These are phyloP conservation scores for Paralagenidium karlingii DNA, from an alignment of 352 stramenopile genomes.

Conservation along the genomic window DNA sequence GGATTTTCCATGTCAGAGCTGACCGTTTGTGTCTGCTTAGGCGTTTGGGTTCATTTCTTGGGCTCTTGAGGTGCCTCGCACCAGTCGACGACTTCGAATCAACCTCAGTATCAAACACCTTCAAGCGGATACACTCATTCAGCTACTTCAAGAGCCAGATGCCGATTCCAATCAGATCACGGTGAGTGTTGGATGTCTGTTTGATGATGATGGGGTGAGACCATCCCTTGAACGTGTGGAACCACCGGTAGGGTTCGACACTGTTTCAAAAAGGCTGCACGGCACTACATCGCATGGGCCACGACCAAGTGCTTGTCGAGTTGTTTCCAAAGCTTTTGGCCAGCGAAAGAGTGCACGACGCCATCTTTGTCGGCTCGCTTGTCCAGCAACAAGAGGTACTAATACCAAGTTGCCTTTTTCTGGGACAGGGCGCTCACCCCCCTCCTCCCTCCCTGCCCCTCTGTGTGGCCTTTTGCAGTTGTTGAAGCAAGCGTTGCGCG, in stretches of 20 bases:
- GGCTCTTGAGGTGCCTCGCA: conserved; percentile 18
- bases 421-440: too few relatives aligned
- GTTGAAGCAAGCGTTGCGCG: too few relatives aligned
- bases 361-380: conserved; percentile 34
- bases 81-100: conserved; percentile 27
- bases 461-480: too few relatives aligned
- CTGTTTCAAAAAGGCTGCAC: conserved; percentile 42
- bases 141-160: conserved; percentile 11
- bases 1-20: not conserved
- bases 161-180: conserved; percentile 24
- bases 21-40: not conserved
- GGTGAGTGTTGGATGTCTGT: conserved; percentile 12
- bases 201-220: not conserved
- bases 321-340: conserved; percentile 10
- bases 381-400: conserved; percentile 30
- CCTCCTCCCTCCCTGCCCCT: too few relatives aligned
- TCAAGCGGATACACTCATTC: conserved; percentile 18
- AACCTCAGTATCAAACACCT: conserved; percentile 66
- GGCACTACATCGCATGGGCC: conserved; percentile 18
- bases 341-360: conserved; percentile 18
- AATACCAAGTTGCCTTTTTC: too few relatives aligned
- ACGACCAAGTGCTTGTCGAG: conserved; percentile 8
- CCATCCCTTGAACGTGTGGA: not conserved
- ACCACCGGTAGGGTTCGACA: conserved; percentile 26
- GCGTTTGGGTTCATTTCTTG: conserved; percentile 36